Conservation (phyloP, 1,284 basidiomycete species). For the Phellopilus nigrolimitatus region DNA sequence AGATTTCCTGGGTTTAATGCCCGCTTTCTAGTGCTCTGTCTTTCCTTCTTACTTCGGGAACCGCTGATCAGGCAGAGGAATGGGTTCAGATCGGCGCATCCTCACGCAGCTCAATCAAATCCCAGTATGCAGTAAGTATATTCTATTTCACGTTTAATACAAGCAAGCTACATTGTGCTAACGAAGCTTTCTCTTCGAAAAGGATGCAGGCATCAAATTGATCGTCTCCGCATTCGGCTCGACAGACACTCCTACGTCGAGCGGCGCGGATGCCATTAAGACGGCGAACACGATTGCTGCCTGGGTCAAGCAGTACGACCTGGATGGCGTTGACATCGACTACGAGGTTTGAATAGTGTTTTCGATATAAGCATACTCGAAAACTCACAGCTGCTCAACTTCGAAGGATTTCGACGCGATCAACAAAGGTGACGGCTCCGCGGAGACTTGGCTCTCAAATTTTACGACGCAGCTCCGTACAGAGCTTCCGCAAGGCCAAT, state of each 20-base stretch:
- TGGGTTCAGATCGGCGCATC: constrained; percentile 38
- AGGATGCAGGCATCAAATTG: constrained; percentile 47
- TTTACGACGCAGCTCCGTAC: constrained; percentile 25
- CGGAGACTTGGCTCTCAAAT: constrained; percentile 23
- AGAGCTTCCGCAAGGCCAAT: constrained; percentile 22
- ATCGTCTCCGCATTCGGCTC: constrained; percentile 55
- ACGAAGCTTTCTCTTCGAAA: not conserved
- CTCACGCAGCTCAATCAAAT: constrained; percentile 40
- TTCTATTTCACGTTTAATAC: not conserved
- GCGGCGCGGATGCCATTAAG: constrained; percentile 33
- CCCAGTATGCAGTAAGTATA: constrained; percentile 40
- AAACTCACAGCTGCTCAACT: not conserved
- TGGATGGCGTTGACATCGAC: constrained; percentile 58
- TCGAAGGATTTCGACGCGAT: constrained; percentile 26
- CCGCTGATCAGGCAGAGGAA: constrained; percentile 44
- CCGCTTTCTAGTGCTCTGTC: constrained; percentile 36
- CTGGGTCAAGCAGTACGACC: constrained; percentile 43
- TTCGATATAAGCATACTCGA: not conserved
- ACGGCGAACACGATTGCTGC: constrained; percentile 43
- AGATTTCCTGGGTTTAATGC: constrained; percentile 36
- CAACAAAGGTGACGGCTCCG: constrained; percentile 23
- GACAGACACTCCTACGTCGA: constrained; percentile 45
- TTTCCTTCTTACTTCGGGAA: constrained; percentile 45
- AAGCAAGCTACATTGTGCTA: not conserved
- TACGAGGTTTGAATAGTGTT: constrained; percentile 35